phyloP scores from a whole-genome alignment of 768 basidiomycete genomes.

The Leucosporidium yakuticum region DNA sequence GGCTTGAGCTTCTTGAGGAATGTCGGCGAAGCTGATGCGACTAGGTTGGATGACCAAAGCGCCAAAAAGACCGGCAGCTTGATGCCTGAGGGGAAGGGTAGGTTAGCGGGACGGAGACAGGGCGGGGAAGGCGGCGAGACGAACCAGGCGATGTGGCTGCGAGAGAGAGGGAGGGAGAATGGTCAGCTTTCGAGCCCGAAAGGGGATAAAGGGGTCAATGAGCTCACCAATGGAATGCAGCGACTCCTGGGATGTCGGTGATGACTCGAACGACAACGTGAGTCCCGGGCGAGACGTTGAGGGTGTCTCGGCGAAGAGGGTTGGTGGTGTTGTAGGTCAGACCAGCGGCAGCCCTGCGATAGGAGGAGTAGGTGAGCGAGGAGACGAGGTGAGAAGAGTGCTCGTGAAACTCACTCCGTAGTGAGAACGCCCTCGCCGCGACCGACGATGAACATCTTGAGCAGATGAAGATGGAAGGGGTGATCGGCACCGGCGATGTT shows the following conservation, averaged over 20 bases:
- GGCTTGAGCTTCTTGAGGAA: no score
- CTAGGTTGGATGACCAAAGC: constrained; percentile 9
- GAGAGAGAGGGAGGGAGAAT: no score
- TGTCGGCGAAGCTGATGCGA: no score
- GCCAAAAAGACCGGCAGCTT: constrained; percentile 14
- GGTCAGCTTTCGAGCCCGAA: no score
- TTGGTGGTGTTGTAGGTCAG: constrained; percentile 1
- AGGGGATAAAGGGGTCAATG: neutral
- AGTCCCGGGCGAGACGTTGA: neutral
- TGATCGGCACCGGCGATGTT: neutral
- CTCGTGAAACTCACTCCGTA: no score
- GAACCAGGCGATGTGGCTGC: neutral
- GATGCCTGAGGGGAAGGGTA: neutral
- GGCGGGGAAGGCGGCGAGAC: neutral
- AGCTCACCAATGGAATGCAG: neutral
- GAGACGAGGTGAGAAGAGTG: no score
- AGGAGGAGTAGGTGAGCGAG: neutral
- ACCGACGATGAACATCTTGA: no score
- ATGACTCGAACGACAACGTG: constrained; percentile 6
- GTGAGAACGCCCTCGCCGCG: no score
- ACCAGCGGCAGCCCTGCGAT: neutral
- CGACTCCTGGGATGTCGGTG: constrained; percentile 3
- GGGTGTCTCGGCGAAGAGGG: constrained; percentile 17
- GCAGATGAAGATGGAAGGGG: no score
- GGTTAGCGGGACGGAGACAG: no score